phyloP scores from a whole-genome alignment of 2,329 filamentous ascomycete species.

The Incumbomyces delicatus region DNA sequence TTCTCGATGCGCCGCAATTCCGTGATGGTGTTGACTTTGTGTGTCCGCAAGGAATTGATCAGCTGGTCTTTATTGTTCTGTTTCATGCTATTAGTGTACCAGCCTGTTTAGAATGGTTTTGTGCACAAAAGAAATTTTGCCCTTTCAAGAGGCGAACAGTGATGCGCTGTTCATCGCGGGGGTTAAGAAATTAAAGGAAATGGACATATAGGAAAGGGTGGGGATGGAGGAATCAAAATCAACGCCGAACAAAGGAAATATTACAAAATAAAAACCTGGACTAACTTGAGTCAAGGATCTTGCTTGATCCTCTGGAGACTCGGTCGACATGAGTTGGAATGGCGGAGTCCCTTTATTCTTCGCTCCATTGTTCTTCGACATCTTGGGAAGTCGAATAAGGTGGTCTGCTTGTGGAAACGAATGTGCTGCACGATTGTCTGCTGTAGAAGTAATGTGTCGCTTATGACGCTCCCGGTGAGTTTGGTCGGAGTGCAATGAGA shows the following conservation, averaged over 20 bases:
- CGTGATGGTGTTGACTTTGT: constrained; percentile 63
- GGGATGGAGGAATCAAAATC: constrained; percentile 3
- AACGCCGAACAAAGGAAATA: constrained; percentile 18
- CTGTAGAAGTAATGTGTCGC: too few species aligned
- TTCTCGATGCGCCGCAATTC: constrained; percentile 64
- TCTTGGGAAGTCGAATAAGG: not conserved
- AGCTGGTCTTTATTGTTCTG: constrained; percentile 45
- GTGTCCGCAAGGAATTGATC: constrained; percentile 53
- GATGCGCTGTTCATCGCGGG: too few species aligned
- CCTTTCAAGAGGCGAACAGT: too few species aligned
- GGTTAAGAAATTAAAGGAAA: not conserved
- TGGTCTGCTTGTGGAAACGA: not conserved
- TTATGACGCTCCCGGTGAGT: too few species aligned
- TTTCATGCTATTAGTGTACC: constrained; percentile 7
- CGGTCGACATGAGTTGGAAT: constrained; percentile 20
- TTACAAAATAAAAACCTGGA: constrained; percentile 23
- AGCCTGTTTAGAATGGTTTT: not conserved
- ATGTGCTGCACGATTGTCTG: not conserved
- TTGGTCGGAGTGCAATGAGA: too few species aligned
- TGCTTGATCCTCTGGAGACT: constrained; percentile 17
- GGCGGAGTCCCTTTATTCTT: constrained; percentile 7
- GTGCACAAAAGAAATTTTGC: constrained; percentile 8
- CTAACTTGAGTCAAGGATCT: constrained; percentile 21
- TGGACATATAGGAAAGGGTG: constrained; percentile 7
- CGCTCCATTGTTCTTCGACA: not conserved